Evolutionary conservation across 2,329 filamentous ascomycete genomes (phyloP).

Genomic region (Trichoderma guizhouense): DNA sequence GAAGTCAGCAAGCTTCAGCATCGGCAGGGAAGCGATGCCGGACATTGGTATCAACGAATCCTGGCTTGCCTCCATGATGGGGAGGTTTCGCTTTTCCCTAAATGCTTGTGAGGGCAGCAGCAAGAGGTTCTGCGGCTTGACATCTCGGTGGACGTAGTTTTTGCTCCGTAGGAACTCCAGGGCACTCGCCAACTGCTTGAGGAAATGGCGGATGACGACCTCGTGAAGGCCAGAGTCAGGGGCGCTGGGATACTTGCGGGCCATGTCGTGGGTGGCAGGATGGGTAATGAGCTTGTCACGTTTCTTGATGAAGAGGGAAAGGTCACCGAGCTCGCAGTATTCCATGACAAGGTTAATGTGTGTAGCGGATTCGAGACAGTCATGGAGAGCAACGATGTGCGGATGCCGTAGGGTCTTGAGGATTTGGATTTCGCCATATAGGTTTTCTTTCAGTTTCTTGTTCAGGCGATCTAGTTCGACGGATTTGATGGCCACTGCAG

Average conservation of each 20-base stretch:
- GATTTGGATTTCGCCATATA: conserved; percentile 93
- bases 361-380: conserved; percentile 80
- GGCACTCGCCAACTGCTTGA: conserved; percentile 91
- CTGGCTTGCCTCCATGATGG: conserved; percentile 72
- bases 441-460: conserved; percentile 93
- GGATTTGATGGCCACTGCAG: conserved; percentile 91
- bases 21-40: conserved; percentile 80
- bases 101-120: conserved; percentile 79
- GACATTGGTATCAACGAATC: conserved; percentile 77
- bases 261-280: conserved; percentile 82
- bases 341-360: conserved; percentile 99
- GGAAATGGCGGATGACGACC: conserved; percentile 92
- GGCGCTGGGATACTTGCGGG: conserved; percentile 85
- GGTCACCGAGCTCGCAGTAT: conserved; percentile 91
- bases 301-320: conserved; percentile 96
- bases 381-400: conserved; percentile 93
- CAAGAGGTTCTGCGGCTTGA: conserved; percentile 95
- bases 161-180: conserved; percentile 80
- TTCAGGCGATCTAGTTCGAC: conserved; percentile 88
- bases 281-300: conserved; percentile 76
- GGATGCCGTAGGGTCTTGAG: conserved; percentile 91
- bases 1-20: conserved; percentile 97
- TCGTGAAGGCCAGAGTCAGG: conserved; percentile 85
- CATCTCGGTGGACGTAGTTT: conserved; percentile 91
- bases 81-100: conserved; percentile 49